A percentile compares a stretch with the other conserved stretches of the same genome.
Evolutionary conservation across 169 alveolate genomes (phyloP).

Genomic region (Theileria equi): DNA sequence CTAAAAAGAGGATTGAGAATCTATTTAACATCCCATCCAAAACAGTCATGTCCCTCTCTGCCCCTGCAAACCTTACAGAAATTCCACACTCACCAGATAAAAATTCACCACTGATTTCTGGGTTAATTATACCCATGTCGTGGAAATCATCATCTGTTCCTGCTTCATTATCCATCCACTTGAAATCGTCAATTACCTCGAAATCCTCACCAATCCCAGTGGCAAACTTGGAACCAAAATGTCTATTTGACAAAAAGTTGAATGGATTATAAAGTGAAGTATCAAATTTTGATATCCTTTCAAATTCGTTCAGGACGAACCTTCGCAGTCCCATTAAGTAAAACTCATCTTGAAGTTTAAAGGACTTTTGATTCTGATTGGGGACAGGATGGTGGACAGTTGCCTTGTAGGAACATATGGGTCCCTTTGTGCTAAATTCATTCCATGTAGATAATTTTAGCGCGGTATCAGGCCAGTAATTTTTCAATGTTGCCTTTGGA

Average conservation of each 20-base stretch:
- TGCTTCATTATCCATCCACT: neutral
- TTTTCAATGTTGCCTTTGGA: neutral
- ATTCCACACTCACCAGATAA: constrained; percentile 21
- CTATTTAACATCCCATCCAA: neutral
- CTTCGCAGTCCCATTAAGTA: constrained; percentile 26
- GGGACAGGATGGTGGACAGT: constrained; percentile 36
- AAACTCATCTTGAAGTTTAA: constrained; percentile 32
- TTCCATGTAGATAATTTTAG: neutral
- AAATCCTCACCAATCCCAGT: neutral
- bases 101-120: constrained; percentile 15
- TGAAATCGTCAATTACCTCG: neutral
- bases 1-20: constrained; percentile 6
- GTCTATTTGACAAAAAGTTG: neutral
- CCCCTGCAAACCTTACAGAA: constrained; percentile 14
- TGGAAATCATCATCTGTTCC: too few species aligned
- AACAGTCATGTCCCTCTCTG: constrained; percentile 43
- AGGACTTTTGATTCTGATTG: constrained; percentile 14
- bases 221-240: neutral
- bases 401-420: neutral
- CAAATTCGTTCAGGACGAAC: constrained; percentile 32
- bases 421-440: neutral
- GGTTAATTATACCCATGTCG: too few species aligned
- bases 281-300: constrained; percentile 25
- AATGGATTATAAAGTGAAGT: constrained; percentile 24
- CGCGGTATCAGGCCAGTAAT: neutral